phyloP scores from a whole-genome alignment of 106 monocot genomes.

The Phalaenopsis aphrodite region DNA sequence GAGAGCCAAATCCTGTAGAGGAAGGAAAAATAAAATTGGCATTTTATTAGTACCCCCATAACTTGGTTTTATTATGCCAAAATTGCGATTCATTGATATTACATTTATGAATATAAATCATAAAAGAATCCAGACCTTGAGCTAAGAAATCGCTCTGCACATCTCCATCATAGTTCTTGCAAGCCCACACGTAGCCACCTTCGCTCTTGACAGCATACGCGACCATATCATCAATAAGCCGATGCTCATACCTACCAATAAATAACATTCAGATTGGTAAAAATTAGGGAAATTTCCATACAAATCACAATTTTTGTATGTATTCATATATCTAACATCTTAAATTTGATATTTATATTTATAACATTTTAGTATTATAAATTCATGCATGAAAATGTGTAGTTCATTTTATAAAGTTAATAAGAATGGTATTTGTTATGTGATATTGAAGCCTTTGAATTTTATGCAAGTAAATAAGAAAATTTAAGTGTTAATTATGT shows the following conservation, averaged over 20 bases:
- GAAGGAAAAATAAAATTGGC: background rate
- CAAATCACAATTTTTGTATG: no score
- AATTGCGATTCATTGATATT: background rate
- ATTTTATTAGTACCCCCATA: background rate
- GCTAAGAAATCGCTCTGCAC: constrained; percentile 81
- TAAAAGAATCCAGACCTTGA: constrained; percentile 33
- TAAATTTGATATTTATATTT: no score
- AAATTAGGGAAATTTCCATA: no score
- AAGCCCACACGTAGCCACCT: constrained; percentile 64
- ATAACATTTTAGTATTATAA: no score
- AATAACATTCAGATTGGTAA: background rate
- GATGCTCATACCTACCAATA: constrained; percentile 54
- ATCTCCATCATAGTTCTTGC: constrained; percentile 79
- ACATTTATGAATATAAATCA: background rate
- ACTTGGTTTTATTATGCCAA: background rate
- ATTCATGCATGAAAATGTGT: no score
- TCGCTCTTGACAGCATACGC: constrained; percentile 64
- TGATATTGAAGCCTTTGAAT: no score
- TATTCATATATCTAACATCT: no score
- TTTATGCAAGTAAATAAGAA: no score
- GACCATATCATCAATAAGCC: constrained; percentile 72
- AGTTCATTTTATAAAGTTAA: no score
- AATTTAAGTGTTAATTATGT: no score
- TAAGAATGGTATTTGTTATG: no score
- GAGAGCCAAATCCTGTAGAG: constrained; percentile 63